Percentiles rank a stretch among this genome's conserved stretches.
Evolutionary conservation across 2,329 filamentous ascomycete genomes (phyloP).

Genomic region (Alternaria angustiovoidea): DNA sequence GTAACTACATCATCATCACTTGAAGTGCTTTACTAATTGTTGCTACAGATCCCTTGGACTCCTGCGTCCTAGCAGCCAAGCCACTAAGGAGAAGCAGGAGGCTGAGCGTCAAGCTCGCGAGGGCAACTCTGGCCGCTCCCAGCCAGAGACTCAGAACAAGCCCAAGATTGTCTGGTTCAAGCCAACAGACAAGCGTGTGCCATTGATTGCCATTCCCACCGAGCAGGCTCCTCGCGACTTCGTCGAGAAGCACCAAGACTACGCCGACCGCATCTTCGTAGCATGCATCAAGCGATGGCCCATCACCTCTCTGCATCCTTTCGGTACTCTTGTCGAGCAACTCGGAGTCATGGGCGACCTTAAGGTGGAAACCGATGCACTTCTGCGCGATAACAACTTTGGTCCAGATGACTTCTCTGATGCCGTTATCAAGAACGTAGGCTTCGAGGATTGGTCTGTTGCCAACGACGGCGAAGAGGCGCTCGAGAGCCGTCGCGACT

Average conservation of each 20-base stretch:
- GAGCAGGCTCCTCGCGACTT: constrained; percentile 98
- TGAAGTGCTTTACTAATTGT: constrained; percentile 16
- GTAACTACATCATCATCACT: constrained; percentile 7
- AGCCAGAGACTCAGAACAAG: constrained; percentile 91
- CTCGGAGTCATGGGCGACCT: constrained; percentile 97
- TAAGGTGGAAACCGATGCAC: constrained; percentile 96
- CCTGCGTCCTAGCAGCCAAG: constrained; percentile 94
- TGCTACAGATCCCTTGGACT: constrained; percentile 79
- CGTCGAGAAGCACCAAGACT: constrained; percentile 97
- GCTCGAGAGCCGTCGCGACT: constrained; percentile 81
- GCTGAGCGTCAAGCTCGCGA: constrained; percentile 93
- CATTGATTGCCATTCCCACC: constrained; percentile 95
- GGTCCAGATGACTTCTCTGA: constrained; percentile 97
- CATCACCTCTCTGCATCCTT: constrained; percentile 98
- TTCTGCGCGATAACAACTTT: constrained; percentile 98
- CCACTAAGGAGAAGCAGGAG: constrained; percentile 99
- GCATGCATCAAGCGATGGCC: constrained; percentile 99
- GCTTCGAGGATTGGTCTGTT: constrained; percentile 89
- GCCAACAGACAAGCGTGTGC: constrained; percentile 98
- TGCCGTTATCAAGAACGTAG: constrained; percentile 90
- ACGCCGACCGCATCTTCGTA: constrained; percentile 97
- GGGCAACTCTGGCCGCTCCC: constrained; percentile 73
- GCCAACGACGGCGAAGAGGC: constrained; percentile 80
- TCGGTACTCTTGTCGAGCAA: constrained; percentile 96
- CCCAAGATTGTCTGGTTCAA: constrained; percentile 99